phyloP scores from a whole-genome alignment of 2,329 filamentous ascomycete genomes.

The Biscogniauxia marginata region DNA sequence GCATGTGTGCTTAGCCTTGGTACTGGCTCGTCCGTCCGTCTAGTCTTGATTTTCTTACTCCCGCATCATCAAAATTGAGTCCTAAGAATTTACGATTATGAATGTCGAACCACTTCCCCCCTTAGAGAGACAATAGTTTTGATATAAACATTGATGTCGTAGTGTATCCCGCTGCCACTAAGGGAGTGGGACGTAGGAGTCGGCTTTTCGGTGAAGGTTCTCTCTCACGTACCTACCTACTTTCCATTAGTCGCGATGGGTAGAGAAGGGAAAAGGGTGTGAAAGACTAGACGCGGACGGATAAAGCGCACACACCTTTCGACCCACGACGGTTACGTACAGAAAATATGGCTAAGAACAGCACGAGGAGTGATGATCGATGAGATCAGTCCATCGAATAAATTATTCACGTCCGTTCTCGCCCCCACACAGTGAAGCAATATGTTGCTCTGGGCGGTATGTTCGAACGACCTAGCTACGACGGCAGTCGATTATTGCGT shows the following conservation, averaged over 20 bases:
- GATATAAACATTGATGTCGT: not conserved
- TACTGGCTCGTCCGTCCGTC: not conserved
- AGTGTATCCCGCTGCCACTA: too few species aligned
- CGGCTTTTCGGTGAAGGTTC: too few species aligned
- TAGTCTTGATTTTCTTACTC: not conserved
- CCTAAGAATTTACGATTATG: not conserved
- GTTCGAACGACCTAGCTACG: not conserved
- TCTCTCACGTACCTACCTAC: too few species aligned
- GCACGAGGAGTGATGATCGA: not conserved
- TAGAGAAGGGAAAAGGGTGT: not conserved
- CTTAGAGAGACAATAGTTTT: not conserved
- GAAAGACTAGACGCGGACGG: not conserved
- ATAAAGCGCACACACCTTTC: not conserved
- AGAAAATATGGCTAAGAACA: too few species aligned
- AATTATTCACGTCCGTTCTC: not conserved
- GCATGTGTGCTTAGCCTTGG: not conserved
- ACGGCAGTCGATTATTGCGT: too few species aligned
- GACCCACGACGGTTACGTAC: not conserved
- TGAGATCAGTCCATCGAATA: not conserved
- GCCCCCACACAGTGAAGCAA: not conserved
- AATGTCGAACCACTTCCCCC: not conserved
- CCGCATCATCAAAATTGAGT: not conserved
- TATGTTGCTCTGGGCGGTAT: not conserved
- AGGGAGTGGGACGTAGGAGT: too few species aligned
- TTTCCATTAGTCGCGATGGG: too few species aligned